These are phyloP conservation scores for Taphrina flavorubra DNA, from an alignment of 1,139 yeast species.

Conservation along the genomic window DNA sequence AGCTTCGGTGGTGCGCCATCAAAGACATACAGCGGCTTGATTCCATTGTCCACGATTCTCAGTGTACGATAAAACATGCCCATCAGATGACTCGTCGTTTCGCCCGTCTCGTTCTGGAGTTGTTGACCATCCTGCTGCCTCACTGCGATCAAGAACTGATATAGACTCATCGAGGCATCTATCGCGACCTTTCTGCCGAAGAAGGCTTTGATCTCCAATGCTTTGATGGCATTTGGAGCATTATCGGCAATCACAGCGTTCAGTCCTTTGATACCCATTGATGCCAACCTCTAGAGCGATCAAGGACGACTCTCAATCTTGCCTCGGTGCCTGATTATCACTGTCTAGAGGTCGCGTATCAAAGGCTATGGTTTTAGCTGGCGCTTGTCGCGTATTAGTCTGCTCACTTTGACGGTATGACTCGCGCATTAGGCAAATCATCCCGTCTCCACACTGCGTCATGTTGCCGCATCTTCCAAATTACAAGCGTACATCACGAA, in stretches of 20 bases:
- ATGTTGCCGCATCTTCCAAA: too few relatives aligned
- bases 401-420: not conserved
- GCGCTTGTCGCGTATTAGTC: not conserved
- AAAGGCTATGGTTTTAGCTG: too few relatives aligned
- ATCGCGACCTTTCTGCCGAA: constrained; percentile 96
- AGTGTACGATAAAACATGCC: constrained; percentile 94
- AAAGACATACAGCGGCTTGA: constrained; percentile 94
- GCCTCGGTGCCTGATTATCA: too few relatives aligned
- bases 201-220: constrained; percentile 79
- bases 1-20: constrained; percentile 94
- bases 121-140: constrained; percentile 97
- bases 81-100: constrained; percentile 86
- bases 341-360: too few relatives aligned
- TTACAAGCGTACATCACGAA: too few relatives aligned
- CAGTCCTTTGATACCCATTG: constrained; percentile 57
- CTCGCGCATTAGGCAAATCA: not conserved
- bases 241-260: constrained; percentile 83
- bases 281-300: not conserved
- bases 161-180: constrained; percentile 53
- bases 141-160: constrained; percentile 61
- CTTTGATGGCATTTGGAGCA: constrained; percentile 81
- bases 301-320: not conserved
- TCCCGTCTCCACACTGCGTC: constrained; percentile 3
- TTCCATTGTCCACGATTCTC: constrained; percentile 84
- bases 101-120: constrained; percentile 83